Conservation (phyloP, 305 asterid species). For the Fraxinus platypoda region DNA sequence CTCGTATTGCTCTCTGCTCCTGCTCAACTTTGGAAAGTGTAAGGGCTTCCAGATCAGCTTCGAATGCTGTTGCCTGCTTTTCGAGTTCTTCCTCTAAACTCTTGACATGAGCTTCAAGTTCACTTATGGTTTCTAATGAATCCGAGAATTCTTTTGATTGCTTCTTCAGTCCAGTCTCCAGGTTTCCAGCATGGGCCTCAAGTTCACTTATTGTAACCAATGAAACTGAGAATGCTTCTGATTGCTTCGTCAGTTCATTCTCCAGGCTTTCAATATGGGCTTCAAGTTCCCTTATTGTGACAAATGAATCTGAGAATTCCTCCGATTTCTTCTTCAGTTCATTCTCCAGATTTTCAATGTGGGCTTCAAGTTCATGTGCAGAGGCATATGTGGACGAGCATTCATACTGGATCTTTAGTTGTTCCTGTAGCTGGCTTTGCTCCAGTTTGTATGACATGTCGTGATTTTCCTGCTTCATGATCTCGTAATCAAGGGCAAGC, state of each 20-base stretch:
- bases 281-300: conserved; percentile 26
- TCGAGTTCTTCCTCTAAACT: conserved; percentile 82
- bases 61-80: conserved; percentile 66
- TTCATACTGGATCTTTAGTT: conserved; percentile 87
- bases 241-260: conserved; percentile 47
- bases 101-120: conserved; percentile 58
- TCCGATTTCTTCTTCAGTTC: conserved; percentile 32
- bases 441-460: conserved; percentile 72
- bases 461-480: conserved; percentile 90
- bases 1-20: conserved; percentile 84
- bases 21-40: conserved; percentile 71
- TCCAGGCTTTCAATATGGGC: conserved; percentile 6
- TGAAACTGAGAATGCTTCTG: conserved; percentile 23
- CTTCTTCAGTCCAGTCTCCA: conserved; percentile 48
- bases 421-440: conserved; percentile 86
- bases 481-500: conserved; percentile 94
- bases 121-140: conserved; percentile 35
- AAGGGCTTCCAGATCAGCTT: conserved; percentile 66
- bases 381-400: conserved; percentile 60
- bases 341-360: conserved; percentile 62
- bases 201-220: conserved; percentile 46
- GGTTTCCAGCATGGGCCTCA: conserved; percentile 63
- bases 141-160: conserved; percentile 38
- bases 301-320: conserved; percentile 30
- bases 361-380: conserved; percentile 63